Evolutionary conservation across 2,329 filamentous ascomycete genomes (phyloP).

Genomic region (Sporothrix luriei): DNA sequence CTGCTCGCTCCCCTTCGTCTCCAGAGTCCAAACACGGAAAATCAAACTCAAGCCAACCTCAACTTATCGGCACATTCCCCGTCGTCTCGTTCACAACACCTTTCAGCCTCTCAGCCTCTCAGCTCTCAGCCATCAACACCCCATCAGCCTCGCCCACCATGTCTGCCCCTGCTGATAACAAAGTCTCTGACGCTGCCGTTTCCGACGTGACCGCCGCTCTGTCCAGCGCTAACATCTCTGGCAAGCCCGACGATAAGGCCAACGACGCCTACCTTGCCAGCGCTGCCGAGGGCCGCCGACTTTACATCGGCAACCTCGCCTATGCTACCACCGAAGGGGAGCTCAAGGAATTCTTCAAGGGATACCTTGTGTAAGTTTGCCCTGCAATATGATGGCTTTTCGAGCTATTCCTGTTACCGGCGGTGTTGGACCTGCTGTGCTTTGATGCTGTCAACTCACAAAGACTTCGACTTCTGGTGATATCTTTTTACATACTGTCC

Average conservation of each 20-base stretch:
- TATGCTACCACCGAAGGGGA: slow-evolving; percentile 99
- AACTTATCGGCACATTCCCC: slow-evolving; percentile 43
- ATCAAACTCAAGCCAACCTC: slow-evolving; percentile 35
- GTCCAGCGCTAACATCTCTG: slow-evolving; percentile 72
- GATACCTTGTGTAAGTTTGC: slow-evolving; percentile 90
- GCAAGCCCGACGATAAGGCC: slow-evolving; percentile 60
- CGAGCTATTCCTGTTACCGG: not conserved
- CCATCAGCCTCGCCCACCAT: slow-evolving; percentile 59
- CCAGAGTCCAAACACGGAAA: slow-evolving; percentile 64
- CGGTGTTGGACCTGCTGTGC: not conserved
- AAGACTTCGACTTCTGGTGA: too few relatives aligned
- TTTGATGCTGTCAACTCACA: not conserved
- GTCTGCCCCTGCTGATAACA: slow-evolving; percentile 74
- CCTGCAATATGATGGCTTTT: not conserved
- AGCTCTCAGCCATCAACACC: slow-evolving; percentile 27
- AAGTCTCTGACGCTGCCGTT: slow-evolving; percentile 64
- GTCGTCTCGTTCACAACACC: slow-evolving; percentile 41
- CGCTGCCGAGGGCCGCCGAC: slow-evolving; percentile 96
- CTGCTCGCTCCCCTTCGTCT: slow-evolving; percentile 69
- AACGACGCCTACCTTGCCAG: slow-evolving; percentile 93
- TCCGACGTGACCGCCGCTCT: slow-evolving; percentile 75
- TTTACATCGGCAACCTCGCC: slow-evolving; percentile 99
- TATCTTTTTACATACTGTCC: not conserved
- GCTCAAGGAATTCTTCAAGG: slow-evolving; percentile 99
- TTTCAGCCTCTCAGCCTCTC: slow-evolving; percentile 6